phyloP scores from a whole-genome alignment of 2,329 filamentous ascomycete genomes.

The Ophiosphaerella herpotricha region DNA sequence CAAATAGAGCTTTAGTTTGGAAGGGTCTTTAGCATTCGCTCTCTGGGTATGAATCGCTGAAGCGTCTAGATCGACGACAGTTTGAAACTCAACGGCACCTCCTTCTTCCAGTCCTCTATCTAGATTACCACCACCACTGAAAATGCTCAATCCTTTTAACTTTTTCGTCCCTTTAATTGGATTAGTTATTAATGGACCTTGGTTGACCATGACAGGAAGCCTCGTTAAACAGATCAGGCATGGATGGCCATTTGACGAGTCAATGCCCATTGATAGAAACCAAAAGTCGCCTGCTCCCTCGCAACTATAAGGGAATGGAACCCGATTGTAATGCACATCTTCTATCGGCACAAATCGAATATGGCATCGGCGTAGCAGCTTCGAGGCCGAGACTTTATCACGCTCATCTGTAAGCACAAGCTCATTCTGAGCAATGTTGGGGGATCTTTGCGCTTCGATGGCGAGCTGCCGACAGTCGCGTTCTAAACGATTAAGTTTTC shows the following conservation, averaged over 20 bases:
- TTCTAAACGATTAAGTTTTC: slow-evolving; percentile 58
- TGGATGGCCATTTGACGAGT: slow-evolving; percentile 7
- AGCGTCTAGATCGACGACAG: slow-evolving; percentile 69
- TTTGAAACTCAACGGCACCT: slow-evolving; percentile 66
- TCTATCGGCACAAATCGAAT: slow-evolving; percentile 59
- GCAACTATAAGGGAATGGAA: slow-evolving; percentile 68
- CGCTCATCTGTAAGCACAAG: slow-evolving; percentile 61
- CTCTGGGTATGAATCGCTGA: slow-evolving; percentile 73
- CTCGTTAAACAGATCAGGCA: slow-evolving; percentile 11
- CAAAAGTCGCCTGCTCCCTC: slow-evolving; percentile 70
- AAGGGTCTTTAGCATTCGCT: slow-evolving; percentile 61
- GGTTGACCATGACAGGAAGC: slow-evolving; percentile 35
- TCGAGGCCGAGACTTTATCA: slow-evolving; percentile 41
- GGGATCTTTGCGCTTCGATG: slow-evolving; percentile 23
- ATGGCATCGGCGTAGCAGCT: slow-evolving; percentile 62
- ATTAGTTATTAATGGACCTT: slow-evolving; percentile 64
- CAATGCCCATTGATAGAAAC: slow-evolving; percentile 56
- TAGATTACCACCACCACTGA: slow-evolving; percentile 78
- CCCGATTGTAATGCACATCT: slow-evolving; percentile 34
- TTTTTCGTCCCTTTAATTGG: slow-evolving; percentile 31
- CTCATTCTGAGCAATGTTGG: slow-evolving; percentile 56
- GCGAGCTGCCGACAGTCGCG: slow-evolving; percentile 43
- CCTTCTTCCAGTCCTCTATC: slow-evolving; percentile 77
- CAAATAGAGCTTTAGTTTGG: slow-evolving; percentile 60
- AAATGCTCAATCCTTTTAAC: slow-evolving; percentile 67